Evolutionary conservation across 2,329 filamentous ascomycete genomes (phyloP), one percentile per base, ranked within the genome.

Genomic region (Claviceps purpurea): DNA sequence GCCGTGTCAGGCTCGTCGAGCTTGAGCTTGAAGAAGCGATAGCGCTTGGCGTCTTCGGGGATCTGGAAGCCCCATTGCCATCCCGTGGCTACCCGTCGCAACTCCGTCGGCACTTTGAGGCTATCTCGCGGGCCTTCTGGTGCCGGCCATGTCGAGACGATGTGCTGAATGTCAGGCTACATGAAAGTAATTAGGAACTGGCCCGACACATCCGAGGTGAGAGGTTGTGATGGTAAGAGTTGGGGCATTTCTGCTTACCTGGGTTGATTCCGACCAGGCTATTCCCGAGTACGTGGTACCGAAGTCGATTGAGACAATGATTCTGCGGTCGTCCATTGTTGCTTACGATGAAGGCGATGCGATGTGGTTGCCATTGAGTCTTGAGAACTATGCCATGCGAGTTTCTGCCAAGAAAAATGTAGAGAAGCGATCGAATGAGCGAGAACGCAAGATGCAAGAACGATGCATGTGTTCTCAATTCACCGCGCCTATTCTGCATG

Each of bases 281-380:
- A 78, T 66, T 34, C 74, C 75, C 14, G 75, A 76, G 59, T 74
- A 79, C 4, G 76, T 79, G 13, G 76, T 79, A 26, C 76, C 76
- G 57, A 79, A 78, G 58, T 79, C 76, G 54, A 79, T 73, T 20
- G 73, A 75, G 55, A 77, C 68, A 50, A 78, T 68, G 55, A 77
- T 71, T 59, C 68, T 72, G 57, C 68, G 59, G 42, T 61, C 59
- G 52, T 56, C 55, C 65, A 68, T 68, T 54, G 44, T 60, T 60
- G 49, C 18, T 24, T 18, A n/a, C 26, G 18, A 37, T 7, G 5
- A 16, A 13, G 18, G 11, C 4, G 5, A 22, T 49, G 11, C 34
- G 10, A 41, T 13, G 14, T 11, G 41, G 30, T 11, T 34, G 30
- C 30, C 30, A 34, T 34, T 34, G 18, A 18, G 18, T 18, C 18